Base-by-base conservation (phyloP, 1,139 yeast genomes). In the Taphrina sp. region DNA sequence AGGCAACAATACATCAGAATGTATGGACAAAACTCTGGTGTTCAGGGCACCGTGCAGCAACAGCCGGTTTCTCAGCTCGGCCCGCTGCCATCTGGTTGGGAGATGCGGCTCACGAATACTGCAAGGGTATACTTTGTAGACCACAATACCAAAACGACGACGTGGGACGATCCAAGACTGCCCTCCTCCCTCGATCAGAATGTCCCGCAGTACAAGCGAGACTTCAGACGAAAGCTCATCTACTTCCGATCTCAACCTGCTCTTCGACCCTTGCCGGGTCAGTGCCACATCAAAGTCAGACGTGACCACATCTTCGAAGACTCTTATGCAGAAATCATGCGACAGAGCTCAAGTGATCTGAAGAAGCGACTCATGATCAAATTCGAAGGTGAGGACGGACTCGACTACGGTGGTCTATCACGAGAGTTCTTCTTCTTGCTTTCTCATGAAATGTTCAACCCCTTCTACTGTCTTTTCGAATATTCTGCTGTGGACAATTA, bases 111-210 rank as follows among this genome's bases (percentile, higher is more conserved):
- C 67, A 94, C 99, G 47, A 92, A 90, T 71, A 92, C 98, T 1
- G 96, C 98, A 17, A 81, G 99, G 70, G 98, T 94, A 22, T 92
- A 92, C 71, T 92, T 92, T 71, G 99, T 92, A 62, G 99, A 92
- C 72, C 99, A 92, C 74, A 92, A 92, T 72, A 92, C 99, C 44
- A 92, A 92, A 74, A 92, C 98, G 0, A 92, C 99, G 1, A 92
- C 99, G 1, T 92, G 99, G 99, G 99, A 92, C 72, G 99, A 92
- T 70, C 99, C 99, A 62, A 83, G 99, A 69, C 78, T 92, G 68
- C 99, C 99, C 49, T 89, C 96, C 1, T 86, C 96, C 8, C 76
- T 92, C 64, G 99, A 92, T 70, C 98, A 92, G 74, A 92, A 90
- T 65, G 99, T 92, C 64, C 99, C 99, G 22, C 98, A 94, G 72